phyloP scores from a whole-genome alignment of 2,329 filamentous ascomycete genomes.

The Penicillium expansum region DNA sequence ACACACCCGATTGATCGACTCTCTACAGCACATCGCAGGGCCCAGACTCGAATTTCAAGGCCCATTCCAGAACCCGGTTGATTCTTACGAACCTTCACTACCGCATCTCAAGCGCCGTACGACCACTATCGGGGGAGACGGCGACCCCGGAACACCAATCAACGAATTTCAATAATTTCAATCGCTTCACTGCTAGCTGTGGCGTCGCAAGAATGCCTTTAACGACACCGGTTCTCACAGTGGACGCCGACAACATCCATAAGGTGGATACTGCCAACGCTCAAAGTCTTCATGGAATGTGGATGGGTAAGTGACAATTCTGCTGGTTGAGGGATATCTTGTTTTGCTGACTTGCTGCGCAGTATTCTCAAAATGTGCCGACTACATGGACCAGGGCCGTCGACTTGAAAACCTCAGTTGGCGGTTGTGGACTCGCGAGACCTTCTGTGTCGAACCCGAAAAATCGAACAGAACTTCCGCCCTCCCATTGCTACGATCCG shows the following conservation, averaged over 20 bases:
- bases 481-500: slow-evolving; percentile 48
- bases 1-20: slow-evolving; percentile 19
- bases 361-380: slow-evolving; percentile 94
- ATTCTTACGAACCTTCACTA: slow-evolving; percentile 19
- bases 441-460: slow-evolving; percentile 75
- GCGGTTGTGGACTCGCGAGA: slow-evolving; percentile 92
- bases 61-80: slow-evolving; percentile 9
- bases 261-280: slow-evolving; percentile 91
- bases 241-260: slow-evolving; percentile 88
- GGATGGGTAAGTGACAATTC: slow-evolving; percentile 72
- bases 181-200: slow-evolving; percentile 19
- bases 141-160: slow-evolving; percentile 40
- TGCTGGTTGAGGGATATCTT: not conserved
- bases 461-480: slow-evolving; percentile 53
- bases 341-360: slow-evolving; percentile 7
- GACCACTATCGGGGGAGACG: slow-evolving; percentile 45
- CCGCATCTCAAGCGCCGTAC: slow-evolving; percentile 38
- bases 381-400: slow-evolving; percentile 88
- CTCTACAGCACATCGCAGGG: slow-evolving; percentile 20
- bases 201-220: slow-evolving; percentile 68
- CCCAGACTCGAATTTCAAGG: slow-evolving; percentile 14
- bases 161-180: slow-evolving; percentile 3
- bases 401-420: slow-evolving; percentile 93
- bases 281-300: slow-evolving; percentile 93
- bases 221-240: slow-evolving; percentile 80